These are phyloP conservation scores for Phascolomyces articulosus DNA, from an alignment of 371 early-diverging fungal species.

Conservation along the genomic window DNA sequence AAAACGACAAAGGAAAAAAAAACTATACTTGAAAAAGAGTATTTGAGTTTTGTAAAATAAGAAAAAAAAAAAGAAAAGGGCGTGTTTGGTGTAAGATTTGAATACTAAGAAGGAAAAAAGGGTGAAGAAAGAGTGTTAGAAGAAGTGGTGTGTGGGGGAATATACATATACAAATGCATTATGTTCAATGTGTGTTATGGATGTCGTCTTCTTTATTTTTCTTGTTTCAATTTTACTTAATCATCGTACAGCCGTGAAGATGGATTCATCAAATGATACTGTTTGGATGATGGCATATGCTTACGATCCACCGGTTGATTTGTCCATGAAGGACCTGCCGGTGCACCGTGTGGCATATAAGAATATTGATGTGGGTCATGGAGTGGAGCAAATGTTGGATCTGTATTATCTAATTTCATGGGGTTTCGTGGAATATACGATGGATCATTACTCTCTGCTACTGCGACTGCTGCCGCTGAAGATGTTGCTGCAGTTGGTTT, in stretches of 20 bases:
- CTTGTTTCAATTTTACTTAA: not conserved
- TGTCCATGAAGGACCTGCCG: not conserved
- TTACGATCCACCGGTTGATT: not conserved
- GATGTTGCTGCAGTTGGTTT: not conserved
- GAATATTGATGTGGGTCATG: constrained; percentile 7
- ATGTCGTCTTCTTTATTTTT: no score
- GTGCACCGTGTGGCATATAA: constrained; percentile 3
- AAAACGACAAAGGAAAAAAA: not conserved
- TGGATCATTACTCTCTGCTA: not conserved
- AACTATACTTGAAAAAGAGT: no score
- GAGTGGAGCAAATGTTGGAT: constrained; percentile 6
- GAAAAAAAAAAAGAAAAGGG: not conserved
- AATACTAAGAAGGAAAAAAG: not conserved
- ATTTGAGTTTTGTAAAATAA: not conserved
- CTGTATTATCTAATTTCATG: not conserved
- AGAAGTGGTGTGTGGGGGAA: not conserved
- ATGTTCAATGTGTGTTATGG: not conserved
- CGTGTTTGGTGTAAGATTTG: no score
- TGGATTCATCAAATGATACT: constrained; percentile 16
- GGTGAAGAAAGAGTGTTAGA: no score
- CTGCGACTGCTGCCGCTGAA: not conserved
- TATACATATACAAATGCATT: not conserved
- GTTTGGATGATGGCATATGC: constrained; percentile 9
- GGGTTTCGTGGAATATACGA: constrained; percentile 8
- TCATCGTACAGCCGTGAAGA: constrained; percentile 11